A percentile compares a stretch with the other conserved stretches of the same genome.
phyloP scores from a whole-genome alignment of 148 eudicot species.

The Vaccinium myrtillus region DNA sequence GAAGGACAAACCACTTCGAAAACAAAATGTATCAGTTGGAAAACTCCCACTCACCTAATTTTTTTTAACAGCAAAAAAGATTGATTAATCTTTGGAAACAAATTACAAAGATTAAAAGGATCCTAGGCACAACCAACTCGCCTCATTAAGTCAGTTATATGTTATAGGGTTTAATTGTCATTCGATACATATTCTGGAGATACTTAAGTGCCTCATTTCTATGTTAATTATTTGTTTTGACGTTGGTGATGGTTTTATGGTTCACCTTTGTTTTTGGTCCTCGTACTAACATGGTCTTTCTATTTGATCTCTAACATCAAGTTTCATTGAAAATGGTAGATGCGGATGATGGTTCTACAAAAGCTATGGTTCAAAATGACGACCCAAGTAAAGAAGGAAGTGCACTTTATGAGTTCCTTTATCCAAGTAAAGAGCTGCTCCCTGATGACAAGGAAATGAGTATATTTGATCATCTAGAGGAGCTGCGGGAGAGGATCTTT shows the following conservation, averaged over 20 bases:
- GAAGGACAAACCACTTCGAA: too few species aligned
- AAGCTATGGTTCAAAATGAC: slow-evolving; percentile 29
- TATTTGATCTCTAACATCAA: neutral
- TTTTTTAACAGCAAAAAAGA: too few species aligned
- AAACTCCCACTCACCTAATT: too few species aligned
- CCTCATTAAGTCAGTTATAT: neutral
- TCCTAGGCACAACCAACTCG: too few species aligned
- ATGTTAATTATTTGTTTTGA: neutral
- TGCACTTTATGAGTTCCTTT: slow-evolving; percentile 76
- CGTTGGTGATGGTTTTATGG: neutral
- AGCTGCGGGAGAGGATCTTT: slow-evolving; percentile 77
- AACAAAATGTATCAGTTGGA: too few species aligned
- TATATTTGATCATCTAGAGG: slow-evolving; percentile 91
- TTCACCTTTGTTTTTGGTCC: neutral
- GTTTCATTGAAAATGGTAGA: slow-evolving; percentile 22
- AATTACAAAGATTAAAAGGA: too few species aligned
- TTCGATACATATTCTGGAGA: neutral
- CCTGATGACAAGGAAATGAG: slow-evolving; percentile 98
- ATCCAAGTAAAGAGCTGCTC: slow-evolving; percentile 87
- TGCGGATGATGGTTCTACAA: slow-evolving; percentile 38
- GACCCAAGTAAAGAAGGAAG: slow-evolving; percentile 40
- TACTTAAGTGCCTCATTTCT: neutral
- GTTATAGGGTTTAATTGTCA: neutral
- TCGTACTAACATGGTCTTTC: neutral
- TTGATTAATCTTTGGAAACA: too few species aligned